Evolutionary conservation across 1,284 basidiomycete genomes (phyloP).

Genomic region (Microbotryum lychnidis-dioicae): DNA sequence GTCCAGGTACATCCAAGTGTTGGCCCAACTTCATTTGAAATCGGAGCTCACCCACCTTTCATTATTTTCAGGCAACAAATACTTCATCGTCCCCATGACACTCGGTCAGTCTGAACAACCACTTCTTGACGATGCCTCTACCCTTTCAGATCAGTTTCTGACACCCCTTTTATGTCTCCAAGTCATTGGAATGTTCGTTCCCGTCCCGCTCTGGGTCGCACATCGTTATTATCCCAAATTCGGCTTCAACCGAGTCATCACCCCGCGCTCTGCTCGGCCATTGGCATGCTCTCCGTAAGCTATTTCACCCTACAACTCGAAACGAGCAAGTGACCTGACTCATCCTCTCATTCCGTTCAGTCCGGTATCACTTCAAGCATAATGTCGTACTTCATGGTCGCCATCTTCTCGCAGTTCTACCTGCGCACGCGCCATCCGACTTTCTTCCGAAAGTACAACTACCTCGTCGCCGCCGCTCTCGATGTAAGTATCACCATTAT

Average conservation of each 20-base stretch:
- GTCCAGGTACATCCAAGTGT: no score
- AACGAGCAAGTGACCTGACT: no score
- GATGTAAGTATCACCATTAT: constrained; percentile 9
- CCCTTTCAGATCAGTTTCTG: no score
- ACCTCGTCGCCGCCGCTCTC: constrained; percentile 30
- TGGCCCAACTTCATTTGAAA: no score
- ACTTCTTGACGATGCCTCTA: constrained; percentile 13
- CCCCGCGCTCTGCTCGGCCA: constrained; percentile 1
- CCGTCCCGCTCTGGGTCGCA: constrained; percentile 49
- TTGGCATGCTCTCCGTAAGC: neutral
- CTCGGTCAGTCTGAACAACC: no score
- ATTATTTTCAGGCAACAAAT: constrained; percentile 37
- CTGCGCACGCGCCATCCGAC: constrained; percentile 9
- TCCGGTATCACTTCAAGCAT: constrained; percentile 12
- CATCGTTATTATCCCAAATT: constrained; percentile 47
- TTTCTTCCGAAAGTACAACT: constrained; percentile 32
- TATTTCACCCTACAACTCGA: no score
- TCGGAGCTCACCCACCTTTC: constrained; percentile 27
- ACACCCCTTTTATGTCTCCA: neutral
- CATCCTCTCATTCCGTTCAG: neutral
- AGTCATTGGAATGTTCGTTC: constrained; percentile 45
- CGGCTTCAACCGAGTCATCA: constrained; percentile 18
- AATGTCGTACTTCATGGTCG: constrained; percentile 6
- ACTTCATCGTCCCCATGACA: constrained; percentile 41
- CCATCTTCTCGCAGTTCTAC: constrained; percentile 10